Percentiles rank a stretch among this genome's conserved stretches.
phyloP scores from a whole-genome alignment of 2,329 filamentous ascomycete genomes.

The Exophiala xenobiotica region DNA sequence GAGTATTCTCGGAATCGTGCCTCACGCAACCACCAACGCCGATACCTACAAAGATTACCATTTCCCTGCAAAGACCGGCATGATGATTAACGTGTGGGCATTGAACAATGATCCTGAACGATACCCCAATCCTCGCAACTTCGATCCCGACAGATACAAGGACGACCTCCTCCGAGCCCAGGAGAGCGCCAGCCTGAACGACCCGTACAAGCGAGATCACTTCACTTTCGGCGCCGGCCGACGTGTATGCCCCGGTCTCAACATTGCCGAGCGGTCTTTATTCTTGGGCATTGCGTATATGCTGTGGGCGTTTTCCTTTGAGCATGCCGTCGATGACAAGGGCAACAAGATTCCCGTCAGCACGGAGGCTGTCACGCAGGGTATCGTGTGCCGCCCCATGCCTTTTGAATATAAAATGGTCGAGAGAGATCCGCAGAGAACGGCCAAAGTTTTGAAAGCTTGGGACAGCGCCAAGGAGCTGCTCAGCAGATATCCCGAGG shows the following conservation, averaged over 20 bases:
- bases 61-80: neutral
- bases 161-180: conserved; percentile 33
- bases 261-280: conserved; percentile 38
- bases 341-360: neutral
- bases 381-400: neutral
- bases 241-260: conserved; percentile 33
- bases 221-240: conserved; percentile 58
- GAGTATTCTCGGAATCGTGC: neutral
- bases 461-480: neutral
- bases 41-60: neutral
- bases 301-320: conserved; percentile 23
- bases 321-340: neutral
- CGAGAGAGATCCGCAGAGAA: neutral
- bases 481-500: neutral
- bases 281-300: conserved; percentile 57
- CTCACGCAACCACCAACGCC: neutral
- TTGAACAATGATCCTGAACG: conserved; percentile 31
- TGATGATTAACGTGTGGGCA: conserved; percentile 32
- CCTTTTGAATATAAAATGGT: conserved; percentile 3
- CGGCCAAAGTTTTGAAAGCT: neutral
- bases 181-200: conserved; percentile 34
- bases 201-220: conserved; percentile 31
- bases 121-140: conserved; percentile 32
- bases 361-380: neutral
- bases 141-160: conserved; percentile 34